These are phyloP conservation scores for Ceratocystis papillata DNA, from an alignment of 2,329 filamentous ascomycete genomes.

Conservation along the genomic window DNA sequence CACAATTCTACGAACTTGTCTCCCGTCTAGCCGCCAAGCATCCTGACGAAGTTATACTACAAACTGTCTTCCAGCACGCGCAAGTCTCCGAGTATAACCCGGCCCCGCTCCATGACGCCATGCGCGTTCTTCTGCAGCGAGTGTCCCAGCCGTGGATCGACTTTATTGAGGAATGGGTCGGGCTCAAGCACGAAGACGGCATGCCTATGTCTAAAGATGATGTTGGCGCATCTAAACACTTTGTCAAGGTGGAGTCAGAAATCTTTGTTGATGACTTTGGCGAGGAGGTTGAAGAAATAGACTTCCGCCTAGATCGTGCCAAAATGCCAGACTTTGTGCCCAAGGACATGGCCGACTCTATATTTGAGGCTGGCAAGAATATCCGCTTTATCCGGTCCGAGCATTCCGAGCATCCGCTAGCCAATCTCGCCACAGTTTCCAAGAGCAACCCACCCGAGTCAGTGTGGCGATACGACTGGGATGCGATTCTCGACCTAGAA, in stretches of 20 bases:
- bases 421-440: conserved; percentile 39
- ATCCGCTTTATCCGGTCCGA: conserved; percentile 59
- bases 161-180: conserved; percentile 63
- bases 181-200: conserved; percentile 49
- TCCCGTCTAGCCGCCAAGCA: conserved; percentile 36
- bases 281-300: conserved; percentile 45
- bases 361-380: conserved; percentile 74
- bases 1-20: conserved; percentile 43
- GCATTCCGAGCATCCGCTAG: conserved; percentile 61
- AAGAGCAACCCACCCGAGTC: conserved; percentile 45
- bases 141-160: conserved; percentile 57
- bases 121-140: conserved; percentile 54
- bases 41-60: conserved; percentile 52
- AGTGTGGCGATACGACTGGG: conserved; percentile 63
- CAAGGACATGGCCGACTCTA: conserved; percentile 53
- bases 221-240: conserved; percentile 41
- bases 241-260: conserved; percentile 48
- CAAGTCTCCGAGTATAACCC: conserved; percentile 54
- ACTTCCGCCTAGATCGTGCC: conserved; percentile 52
- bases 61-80: conserved; percentile 50
- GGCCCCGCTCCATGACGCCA: conserved; percentile 49
- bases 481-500: conserved; percentile 54
- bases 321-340: conserved; percentile 64
- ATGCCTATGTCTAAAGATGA: conserved; percentile 41
- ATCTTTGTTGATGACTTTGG: conserved; percentile 49